phyloP scores from a whole-genome alignment of 1,284 basidiomycete genomes.

The Ustilago shanxiensis region DNA sequence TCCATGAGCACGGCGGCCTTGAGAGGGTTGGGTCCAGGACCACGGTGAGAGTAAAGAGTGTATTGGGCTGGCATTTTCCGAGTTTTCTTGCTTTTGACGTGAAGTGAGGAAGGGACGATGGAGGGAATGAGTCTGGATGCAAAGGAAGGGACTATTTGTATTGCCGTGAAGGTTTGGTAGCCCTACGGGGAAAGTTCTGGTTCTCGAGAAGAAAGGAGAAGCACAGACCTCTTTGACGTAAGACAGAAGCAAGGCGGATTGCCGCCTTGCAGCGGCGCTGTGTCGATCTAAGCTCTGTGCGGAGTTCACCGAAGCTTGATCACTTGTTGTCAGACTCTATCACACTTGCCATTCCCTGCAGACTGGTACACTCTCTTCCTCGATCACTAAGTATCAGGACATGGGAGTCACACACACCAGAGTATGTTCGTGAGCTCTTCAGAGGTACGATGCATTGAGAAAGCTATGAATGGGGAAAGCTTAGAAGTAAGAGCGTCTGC shows the following conservation, averaged over 20 bases:
- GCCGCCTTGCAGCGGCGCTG: neutral
- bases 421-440: too few relatives aligned
- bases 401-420: too few relatives aligned
- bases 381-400: too few relatives aligned
- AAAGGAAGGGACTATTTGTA: neutral
- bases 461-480: neutral
- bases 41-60: conserved; percentile 62
- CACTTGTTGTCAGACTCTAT: too few relatives aligned
- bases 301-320: conserved; percentile 11
- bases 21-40: conserved; percentile 62
- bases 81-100: too few relatives aligned
- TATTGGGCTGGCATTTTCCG: conserved; percentile 52
- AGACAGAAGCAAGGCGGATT: neutral
- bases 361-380: too few relatives aligned
- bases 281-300: neutral
- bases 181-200: neutral
- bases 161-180: neutral
- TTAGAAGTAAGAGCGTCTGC: neutral
- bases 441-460: too few relatives aligned
- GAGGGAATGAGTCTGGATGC: too few relatives aligned
- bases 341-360: too few relatives aligned
- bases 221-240: neutral
- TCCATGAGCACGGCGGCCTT: conserved; percentile 62
- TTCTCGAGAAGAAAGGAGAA: neutral
- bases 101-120: too few relatives aligned